Evolutionary conservation across 2,329 filamentous ascomycete species (phyloP).

Genomic region (Fusarium beomiforme): DNA sequence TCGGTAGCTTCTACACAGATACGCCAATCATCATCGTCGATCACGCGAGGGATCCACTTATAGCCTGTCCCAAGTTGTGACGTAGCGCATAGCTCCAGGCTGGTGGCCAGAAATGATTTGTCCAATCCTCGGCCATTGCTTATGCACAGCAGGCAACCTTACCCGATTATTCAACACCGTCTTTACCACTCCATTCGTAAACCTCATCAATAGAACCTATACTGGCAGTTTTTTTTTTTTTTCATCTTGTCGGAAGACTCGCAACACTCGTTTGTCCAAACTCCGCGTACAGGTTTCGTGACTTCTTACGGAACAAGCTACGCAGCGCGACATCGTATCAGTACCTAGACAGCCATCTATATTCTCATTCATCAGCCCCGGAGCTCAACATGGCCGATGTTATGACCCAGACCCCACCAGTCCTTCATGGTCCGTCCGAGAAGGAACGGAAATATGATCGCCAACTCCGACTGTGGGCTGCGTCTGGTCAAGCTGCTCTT

Average conservation of each 20-base stretch:
- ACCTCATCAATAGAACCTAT: not conserved
- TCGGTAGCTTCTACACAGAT: not conserved
- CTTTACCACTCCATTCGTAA: not conserved
- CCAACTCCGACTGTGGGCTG: constrained; percentile 94
- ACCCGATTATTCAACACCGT: constrained; percentile 11
- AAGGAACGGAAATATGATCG: constrained; percentile 88
- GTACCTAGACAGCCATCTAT: constrained; percentile 1
- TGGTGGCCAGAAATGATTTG: not conserved
- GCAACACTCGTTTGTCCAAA: constrained; percentile 19
- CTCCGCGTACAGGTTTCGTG: not conserved
- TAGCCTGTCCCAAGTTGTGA: not conserved
- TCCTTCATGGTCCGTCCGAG: constrained; percentile 63
- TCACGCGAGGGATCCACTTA: not conserved
- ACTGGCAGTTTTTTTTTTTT: constrained; percentile 6
- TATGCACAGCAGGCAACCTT: constrained; percentile 1
- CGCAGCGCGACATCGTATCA: constrained; percentile 2
- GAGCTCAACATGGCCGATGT: constrained; percentile 43
- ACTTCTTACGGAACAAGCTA: not conserved
- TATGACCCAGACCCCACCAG: constrained; percentile 45
- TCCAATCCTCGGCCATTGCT: not conserved
- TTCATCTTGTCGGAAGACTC: not conserved
- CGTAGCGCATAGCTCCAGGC: constrained; percentile 4
- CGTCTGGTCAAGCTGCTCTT: constrained; percentile 87
- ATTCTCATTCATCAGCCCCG: not conserved
- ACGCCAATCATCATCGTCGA: not conserved